Evolutionary conservation across 1,139 yeast genomes (phyloP).

Genomic region (Tardiomyces blankii): DNA sequence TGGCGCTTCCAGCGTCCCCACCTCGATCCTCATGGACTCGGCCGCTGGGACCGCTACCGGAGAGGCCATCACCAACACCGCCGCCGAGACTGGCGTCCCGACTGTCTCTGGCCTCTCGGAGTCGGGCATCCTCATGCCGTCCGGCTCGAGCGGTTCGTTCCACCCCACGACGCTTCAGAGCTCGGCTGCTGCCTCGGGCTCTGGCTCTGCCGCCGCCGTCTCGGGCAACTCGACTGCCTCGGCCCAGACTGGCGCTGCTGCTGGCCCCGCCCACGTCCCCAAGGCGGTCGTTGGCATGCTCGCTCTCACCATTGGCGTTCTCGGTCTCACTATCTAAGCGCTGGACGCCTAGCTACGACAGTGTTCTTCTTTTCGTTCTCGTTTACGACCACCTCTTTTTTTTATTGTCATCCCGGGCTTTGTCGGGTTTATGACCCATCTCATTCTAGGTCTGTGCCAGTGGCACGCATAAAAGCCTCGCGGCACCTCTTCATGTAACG

Average conservation of each 20-base stretch:
- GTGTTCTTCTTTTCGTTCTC: background rate
- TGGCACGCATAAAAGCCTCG: no score
- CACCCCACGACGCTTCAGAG: background rate
- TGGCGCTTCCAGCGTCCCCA: conserved; percentile 1
- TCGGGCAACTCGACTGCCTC: conserved; percentile 1
- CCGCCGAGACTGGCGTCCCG: conserved; percentile 3
- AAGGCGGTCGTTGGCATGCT: conserved; percentile 11
- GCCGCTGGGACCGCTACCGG: conserved; percentile 1
- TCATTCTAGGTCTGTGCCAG: no score
- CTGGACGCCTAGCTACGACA: no score
- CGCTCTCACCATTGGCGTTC: conserved; percentile 10
- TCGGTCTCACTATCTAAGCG: conserved; percentile 8
- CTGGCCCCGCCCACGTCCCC: conserved; percentile 7
- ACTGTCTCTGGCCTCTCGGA: conserved; percentile 1
- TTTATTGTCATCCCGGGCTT: background rate
- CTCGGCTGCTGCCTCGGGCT: conserved; percentile 3
- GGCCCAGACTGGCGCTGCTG: conserved; percentile 1
- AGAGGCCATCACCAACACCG: conserved; percentile 1
- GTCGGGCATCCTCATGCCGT: conserved; percentile 2
- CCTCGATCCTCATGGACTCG: background rate
- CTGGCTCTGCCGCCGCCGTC: background rate
- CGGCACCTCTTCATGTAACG: no score
- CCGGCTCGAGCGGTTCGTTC: conserved; percentile 3
- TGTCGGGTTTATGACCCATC: no score
- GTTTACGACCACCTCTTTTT: background rate